phyloP scores from a whole-genome alignment of 257 asterid genomes.

The Nyctanthes arbortristis region DNA sequence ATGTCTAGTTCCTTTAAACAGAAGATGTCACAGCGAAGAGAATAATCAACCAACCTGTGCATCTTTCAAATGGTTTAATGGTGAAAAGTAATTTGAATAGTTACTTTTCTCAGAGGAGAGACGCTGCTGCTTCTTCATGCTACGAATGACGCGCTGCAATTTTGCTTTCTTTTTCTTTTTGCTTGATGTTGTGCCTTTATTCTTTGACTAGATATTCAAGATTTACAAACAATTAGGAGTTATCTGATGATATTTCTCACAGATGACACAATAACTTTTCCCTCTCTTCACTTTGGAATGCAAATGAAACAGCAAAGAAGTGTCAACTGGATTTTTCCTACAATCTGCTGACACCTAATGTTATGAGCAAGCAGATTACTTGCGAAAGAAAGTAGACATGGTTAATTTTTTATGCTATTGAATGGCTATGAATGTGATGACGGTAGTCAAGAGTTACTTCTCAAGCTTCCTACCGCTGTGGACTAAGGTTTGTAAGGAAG shows the following conservation, averaged over 20 bases:
- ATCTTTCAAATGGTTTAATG: slow-evolving; percentile 91
- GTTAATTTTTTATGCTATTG: too few relatives aligned
- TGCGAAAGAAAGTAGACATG: slow-evolving; percentile 1
- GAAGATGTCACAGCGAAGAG: slow-evolving; percentile 19
- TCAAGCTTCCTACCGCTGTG: too few relatives aligned
- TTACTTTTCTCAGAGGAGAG: slow-evolving; percentile 54
- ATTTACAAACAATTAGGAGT: slow-evolving; percentile 1
- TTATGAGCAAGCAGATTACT: too few relatives aligned
- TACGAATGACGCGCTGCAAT: slow-evolving; percentile 82
- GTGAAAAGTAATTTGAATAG: slow-evolving; percentile 62
- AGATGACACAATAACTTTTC: background rate
- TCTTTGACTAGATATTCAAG: slow-evolving; percentile 60
- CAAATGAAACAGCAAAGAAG: slow-evolving; percentile 11
- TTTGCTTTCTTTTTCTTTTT: slow-evolving; percentile 98
- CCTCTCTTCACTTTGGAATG: background rate
- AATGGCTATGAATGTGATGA: too few relatives aligned
- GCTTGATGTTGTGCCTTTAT: slow-evolving; percentile 90
- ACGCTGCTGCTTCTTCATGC: slow-evolving; percentile 95
- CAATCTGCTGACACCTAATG: slow-evolving; percentile 17
- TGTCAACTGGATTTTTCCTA: background rate
- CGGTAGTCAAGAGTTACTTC: too few relatives aligned
- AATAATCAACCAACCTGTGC: slow-evolving; percentile 61
- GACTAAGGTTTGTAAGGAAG: too few relatives aligned
- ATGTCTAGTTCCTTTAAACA: slow-evolving; percentile 7
- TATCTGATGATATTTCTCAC: background rate